Evolutionary conservation across 2,329 filamentous ascomycete genomes (phyloP).

Genomic region (Trichoderma hamatum): DNA sequence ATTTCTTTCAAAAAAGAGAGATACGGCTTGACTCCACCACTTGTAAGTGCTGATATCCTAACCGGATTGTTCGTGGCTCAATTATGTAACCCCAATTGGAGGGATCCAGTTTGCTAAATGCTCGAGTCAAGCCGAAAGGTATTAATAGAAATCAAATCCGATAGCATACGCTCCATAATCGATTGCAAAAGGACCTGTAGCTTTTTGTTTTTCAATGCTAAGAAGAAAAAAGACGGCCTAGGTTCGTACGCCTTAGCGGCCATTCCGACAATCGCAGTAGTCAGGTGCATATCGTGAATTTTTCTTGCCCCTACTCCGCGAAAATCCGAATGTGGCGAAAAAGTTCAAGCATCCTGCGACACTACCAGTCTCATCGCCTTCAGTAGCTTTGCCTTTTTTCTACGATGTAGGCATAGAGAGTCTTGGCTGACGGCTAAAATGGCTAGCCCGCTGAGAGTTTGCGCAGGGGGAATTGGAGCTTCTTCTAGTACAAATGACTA

Average conservation of each 20-base stretch:
- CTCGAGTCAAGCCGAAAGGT: conserved; percentile 12
- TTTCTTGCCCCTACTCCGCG: neutral
- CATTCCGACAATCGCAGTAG: neutral
- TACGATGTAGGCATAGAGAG: neutral
- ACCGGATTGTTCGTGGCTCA: neutral
- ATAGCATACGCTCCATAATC: neutral
- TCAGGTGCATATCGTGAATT: conserved; percentile 2
- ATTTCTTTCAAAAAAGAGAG: neutral
- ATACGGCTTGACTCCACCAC: neutral
- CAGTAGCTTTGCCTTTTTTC: neutral
- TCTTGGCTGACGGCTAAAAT: conserved; percentile 1
- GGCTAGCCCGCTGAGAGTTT: neutral
- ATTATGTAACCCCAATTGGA: conserved; percentile 6
- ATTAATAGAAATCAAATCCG: neutral
- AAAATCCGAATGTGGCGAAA: neutral
- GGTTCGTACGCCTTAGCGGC: neutral
- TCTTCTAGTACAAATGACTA: neutral
- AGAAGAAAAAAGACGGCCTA: neutral
- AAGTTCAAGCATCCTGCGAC: conserved; percentile 22
- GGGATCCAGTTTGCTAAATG: conserved; percentile 9
- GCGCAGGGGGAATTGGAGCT: neutral
- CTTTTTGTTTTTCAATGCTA: neutral
- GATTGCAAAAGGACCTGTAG: neutral
- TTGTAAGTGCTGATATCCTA: conserved; percentile 17
- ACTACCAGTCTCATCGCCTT: conserved; percentile 14